Conservation (phyloP, 306 rosid genomes). For the Dryas octopetala region DNA sequence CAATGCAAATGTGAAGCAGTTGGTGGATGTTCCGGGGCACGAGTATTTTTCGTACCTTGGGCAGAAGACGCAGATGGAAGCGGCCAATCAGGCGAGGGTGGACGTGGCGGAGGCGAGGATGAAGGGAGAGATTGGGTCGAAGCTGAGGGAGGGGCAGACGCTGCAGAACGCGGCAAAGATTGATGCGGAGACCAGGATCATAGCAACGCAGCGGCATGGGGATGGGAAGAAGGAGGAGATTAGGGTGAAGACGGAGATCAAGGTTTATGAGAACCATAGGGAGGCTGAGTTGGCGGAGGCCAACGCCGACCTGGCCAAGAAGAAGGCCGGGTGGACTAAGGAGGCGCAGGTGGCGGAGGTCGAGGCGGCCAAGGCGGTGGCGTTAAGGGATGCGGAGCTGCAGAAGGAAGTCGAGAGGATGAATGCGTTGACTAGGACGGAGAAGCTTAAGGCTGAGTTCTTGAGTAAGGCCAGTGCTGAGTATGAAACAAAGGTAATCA, state of each 20-base stretch:
- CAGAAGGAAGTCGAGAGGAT: conserved; percentile 33
- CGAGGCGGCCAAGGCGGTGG: conserved; percentile 23
- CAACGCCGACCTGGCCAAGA: conserved; percentile 21
- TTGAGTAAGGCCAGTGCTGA: conserved; percentile 9
- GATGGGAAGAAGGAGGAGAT: conserved; percentile 41
- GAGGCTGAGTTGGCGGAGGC: conserved; percentile 33
- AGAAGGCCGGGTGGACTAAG: conserved; percentile 24
- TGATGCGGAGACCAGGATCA: conserved; percentile 40
- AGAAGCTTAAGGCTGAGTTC: conserved; percentile 9
- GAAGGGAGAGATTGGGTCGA: conserved; percentile 34
- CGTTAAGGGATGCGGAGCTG: conserved; percentile 28
- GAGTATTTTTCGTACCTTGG: conserved; percentile 61
- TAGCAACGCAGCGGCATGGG: conserved; percentile 34
- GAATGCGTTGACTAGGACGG: conserved; percentile 13
- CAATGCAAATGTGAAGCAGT: conserved; percentile 57
- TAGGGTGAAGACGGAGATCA: conserved; percentile 30
- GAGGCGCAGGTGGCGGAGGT: conserved; percentile 28
- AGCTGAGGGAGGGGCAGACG: conserved; percentile 32
- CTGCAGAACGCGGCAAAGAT: conserved; percentile 41
- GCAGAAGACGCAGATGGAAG: conserved; percentile 61
- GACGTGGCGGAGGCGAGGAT: conserved; percentile 28
- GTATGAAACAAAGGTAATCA: conserved; percentile 2
- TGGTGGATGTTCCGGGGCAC: conserved; percentile 51
- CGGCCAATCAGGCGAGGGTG: conserved; percentile 52
- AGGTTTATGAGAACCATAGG: conserved; percentile 36